Conservation (phyloP, 331 rosid species). For the Malus hybrid region DNA sequence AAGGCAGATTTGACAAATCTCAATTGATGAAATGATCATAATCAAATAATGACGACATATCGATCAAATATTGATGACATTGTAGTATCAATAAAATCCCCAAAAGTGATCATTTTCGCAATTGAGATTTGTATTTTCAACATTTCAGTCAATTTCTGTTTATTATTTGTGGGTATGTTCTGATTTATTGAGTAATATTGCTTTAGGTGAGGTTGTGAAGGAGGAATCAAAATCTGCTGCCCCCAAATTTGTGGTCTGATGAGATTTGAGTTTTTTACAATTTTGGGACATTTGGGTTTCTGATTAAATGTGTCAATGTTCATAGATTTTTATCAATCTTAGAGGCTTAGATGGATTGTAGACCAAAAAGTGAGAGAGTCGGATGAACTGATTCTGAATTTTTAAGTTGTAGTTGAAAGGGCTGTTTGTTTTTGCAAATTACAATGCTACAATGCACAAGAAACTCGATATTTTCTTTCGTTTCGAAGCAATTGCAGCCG, state of each 20-base stretch:
- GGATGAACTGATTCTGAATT: not conserved
- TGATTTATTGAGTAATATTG: not conserved
- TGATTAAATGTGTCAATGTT: not conserved
- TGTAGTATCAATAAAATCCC: no score
- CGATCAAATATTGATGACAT: no score
- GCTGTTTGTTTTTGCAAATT: not conserved
- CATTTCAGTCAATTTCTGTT: no score
- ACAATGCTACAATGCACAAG: no score
- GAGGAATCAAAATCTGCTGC: not conserved
- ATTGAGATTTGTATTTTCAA: no score
- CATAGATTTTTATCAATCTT: not conserved
- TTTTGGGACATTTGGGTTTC: not conserved
- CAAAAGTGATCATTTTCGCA: no score
- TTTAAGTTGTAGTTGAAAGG: not conserved
- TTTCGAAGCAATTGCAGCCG: no score
- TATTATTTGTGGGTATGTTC: not conserved
- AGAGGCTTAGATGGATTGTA: not conserved
- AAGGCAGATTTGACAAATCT: no score
- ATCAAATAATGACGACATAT: no score
- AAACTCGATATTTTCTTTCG: no score
- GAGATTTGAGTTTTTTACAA: not conserved
- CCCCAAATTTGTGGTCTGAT: constrained; percentile 1
- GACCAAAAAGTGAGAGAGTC: not conserved
- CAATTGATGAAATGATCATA: no score
- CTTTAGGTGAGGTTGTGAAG: not conserved